phyloP scores from a whole-genome alignment of 768 basidiomycete species.

The Leccinum boreale region DNA sequence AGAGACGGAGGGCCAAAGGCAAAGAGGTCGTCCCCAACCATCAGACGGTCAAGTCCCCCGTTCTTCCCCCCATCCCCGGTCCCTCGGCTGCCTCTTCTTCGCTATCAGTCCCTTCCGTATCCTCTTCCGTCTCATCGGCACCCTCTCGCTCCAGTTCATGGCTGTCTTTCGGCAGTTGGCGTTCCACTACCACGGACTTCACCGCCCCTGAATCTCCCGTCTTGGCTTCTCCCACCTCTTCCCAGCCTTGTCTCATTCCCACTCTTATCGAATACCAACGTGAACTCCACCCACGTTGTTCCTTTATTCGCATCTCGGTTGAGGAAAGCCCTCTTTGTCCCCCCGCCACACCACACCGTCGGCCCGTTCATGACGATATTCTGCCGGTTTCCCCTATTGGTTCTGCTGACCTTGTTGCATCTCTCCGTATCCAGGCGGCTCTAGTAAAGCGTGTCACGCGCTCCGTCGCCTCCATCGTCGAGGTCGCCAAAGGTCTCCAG shows the following conservation, averaged over 20 bases:
- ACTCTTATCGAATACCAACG: conserved; percentile 26
- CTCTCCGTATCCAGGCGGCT: conserved; percentile 7
- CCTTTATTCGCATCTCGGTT: conserved; percentile 33
- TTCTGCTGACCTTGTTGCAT: neutral
- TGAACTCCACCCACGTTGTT: conserved; percentile 36
- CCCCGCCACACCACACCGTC: neutral
- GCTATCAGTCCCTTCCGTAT: conserved; percentile 20
- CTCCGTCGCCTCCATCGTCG: conserved; percentile 43
- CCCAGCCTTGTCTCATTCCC: conserved; percentile 29
- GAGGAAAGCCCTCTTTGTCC: conserved; percentile 37
- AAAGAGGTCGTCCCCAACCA: conserved; percentile 36
- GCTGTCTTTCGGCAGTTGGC: conserved; percentile 42
- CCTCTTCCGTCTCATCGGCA: conserved; percentile 22
- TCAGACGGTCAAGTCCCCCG: conserved; percentile 10
- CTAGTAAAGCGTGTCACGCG: conserved; percentile 31
- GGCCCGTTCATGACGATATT: conserved; percentile 14
- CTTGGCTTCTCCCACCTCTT: conserved; percentile 28
- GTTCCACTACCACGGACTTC: conserved; percentile 36
- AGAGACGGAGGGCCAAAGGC: conserved; percentile 38
- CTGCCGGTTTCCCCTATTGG: conserved; percentile 11
- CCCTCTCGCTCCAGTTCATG: conserved; percentile 39
- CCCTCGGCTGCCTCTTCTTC: conserved; percentile 19
- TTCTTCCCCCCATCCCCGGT: conserved; percentile 14
- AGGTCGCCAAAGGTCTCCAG: conserved; percentile 55
- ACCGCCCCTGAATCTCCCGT: conserved; percentile 34